A percentile compares a stretch with the other conserved stretches of the same genome.
Evolutionary conservation across 1,284 basidiomycete genomes (phyloP).

Genomic region (Cryptococcus amylolentus): DNA sequence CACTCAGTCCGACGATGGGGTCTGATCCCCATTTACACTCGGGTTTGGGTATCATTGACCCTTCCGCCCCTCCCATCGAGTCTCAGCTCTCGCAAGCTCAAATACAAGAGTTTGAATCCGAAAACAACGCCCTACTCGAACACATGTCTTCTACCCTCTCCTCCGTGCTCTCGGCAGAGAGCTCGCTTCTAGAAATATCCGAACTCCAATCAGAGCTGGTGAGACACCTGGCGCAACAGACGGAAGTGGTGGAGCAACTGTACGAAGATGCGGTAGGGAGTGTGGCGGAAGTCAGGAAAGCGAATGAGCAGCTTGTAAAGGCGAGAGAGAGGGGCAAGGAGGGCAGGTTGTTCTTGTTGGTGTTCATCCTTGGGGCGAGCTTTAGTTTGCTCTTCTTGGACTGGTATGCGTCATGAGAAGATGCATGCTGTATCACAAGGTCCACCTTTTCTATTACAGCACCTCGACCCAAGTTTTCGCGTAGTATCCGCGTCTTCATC

Average conservation of each 20-base stretch:
- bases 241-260: conserved; percentile 55
- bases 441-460: not conserved
- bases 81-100: conserved; percentile 48
- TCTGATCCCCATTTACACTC: conserved; percentile 1
- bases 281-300: conserved; percentile 53
- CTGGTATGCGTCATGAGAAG: conserved; percentile 44
- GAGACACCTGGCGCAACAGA: conserved; percentile 55
- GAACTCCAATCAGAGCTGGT: conserved; percentile 57
- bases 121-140: conserved; percentile 54
- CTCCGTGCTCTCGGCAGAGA: conserved; percentile 54
- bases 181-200: conserved; percentile 55
- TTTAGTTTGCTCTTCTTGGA: conserved; percentile 56
- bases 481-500: too few species aligned
- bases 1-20: not conserved
- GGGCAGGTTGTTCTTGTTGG: conserved; percentile 53
- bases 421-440: not conserved
- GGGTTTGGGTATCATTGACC: conserved; percentile 19
- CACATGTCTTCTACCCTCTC: conserved; percentile 53
- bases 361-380: conserved; percentile 55
- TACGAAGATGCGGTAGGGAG: conserved; percentile 56
- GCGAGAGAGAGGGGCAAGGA: conserved; percentile 55
- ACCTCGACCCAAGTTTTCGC: not conserved
- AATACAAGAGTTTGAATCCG: conserved; percentile 55
- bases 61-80: conserved; percentile 38
- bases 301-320: conserved; percentile 55